Conservation (phyloP, 2,329 filamentous ascomycete species). For the Colletotrichum graminicola region DNA sequence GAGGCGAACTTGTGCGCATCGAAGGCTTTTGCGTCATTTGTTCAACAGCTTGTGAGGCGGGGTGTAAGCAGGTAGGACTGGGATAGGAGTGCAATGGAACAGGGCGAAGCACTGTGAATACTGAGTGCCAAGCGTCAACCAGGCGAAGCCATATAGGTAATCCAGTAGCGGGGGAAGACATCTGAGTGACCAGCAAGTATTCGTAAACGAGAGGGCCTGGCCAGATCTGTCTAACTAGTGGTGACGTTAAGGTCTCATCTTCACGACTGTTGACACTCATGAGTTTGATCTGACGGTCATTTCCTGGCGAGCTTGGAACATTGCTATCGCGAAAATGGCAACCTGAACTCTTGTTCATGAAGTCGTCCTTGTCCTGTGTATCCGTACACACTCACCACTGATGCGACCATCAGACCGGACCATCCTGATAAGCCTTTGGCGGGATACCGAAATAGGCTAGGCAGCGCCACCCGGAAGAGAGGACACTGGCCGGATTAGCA, state of each 20-base stretch:
- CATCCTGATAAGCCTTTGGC: not conserved
- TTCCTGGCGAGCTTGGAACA: not conserved
- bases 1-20: not conserved
- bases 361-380: not conserved
- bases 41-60: not conserved
- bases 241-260: not conserved
- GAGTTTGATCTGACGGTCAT: not conserved
- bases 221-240: not conserved
- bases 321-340: not conserved
- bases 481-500: slow-evolving; percentile 22
- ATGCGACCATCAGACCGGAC: slow-evolving; percentile 23
- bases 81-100: not conserved
- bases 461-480: slow-evolving; percentile 28
- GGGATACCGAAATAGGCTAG: slow-evolving; percentile 21
- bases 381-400: too few relatives aligned
- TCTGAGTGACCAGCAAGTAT: not conserved
- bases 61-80: not conserved
- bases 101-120: not conserved
- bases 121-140: not conserved
- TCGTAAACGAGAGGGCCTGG: not conserved
- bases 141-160: not conserved
- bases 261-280: too few relatives aligned
- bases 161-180: not conserved
- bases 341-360: not conserved
- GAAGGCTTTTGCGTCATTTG: not conserved